phyloP scores from a whole-genome alignment of 2,329 filamentous ascomycete genomes.

The Colletotrichum sp. region DNA sequence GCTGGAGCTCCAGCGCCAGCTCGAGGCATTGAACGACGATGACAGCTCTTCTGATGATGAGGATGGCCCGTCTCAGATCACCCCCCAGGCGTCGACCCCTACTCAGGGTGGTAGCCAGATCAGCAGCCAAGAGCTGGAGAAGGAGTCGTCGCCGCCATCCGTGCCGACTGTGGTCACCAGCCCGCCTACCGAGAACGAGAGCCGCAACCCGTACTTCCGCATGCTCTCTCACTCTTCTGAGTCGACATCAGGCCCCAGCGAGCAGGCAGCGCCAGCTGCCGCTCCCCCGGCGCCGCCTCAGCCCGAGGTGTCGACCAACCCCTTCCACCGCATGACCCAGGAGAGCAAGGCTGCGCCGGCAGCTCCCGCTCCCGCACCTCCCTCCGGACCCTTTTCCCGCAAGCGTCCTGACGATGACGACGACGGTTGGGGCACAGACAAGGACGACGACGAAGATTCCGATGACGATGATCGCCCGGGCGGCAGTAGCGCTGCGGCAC shows the following conservation, averaged over 20 bases:
- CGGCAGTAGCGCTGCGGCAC: constrained; percentile 84
- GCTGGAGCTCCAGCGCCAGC: constrained; percentile 84
- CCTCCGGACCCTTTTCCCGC: constrained; percentile 57
- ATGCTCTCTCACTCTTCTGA: constrained; percentile 78
- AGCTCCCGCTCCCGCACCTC: constrained; percentile 39
- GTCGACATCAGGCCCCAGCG: constrained; percentile 48
- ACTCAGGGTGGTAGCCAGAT: constrained; percentile 57
- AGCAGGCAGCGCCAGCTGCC: constrained; percentile 48
- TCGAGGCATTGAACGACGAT: constrained; percentile 77
- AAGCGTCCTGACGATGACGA: constrained; percentile 70
- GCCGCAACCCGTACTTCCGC: constrained; percentile 93
- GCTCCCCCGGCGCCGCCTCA: constrained; percentile 42
- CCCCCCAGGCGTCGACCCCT: constrained; percentile 65
- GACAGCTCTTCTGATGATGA: constrained; percentile 81
- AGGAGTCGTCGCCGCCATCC: constrained; percentile 54
- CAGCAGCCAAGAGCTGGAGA: constrained; percentile 61
- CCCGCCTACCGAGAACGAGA: constrained; percentile 72
- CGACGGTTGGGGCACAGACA: constrained; percentile 82
- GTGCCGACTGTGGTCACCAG: constrained; percentile 55
- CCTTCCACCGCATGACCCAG: constrained; percentile 87
- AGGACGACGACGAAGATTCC: constrained; percentile 64
- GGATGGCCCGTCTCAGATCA: constrained; percentile 75
- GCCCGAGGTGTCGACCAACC: constrained; percentile 80
- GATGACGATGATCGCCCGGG: constrained; percentile 80
- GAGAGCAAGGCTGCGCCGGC: constrained; percentile 53